A percentile compares a stretch with the other conserved stretches of the same genome.
Evolutionary conservation across 257 asterid genomes (phyloP).

Genomic region (Jasminum sambac): DNA sequence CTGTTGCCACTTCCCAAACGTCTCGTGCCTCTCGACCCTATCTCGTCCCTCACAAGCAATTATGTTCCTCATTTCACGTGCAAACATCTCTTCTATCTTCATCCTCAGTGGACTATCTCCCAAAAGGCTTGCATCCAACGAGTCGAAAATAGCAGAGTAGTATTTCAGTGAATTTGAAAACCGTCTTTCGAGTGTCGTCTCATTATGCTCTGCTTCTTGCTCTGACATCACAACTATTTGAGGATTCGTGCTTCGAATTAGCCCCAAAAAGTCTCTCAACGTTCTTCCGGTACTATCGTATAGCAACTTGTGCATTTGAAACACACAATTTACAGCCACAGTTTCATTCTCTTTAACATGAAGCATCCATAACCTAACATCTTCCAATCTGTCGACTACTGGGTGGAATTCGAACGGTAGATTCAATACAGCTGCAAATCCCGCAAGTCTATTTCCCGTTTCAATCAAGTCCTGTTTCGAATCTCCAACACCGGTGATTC

Average conservation of each 20-base stretch:
- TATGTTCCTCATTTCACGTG: conserved; percentile 64
- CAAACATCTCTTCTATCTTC: conserved; percentile 83
- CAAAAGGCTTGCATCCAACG: conserved; percentile 56
- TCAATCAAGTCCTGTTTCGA: conserved; percentile 85
- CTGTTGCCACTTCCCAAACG: conserved; percentile 55
- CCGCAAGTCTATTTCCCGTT: conserved; percentile 72
- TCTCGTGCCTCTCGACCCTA: conserved; percentile 74
- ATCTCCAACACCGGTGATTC: conserved; percentile 89
- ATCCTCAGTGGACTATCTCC: conserved; percentile 53
- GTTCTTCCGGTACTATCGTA: conserved; percentile 59
- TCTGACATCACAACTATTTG: conserved; percentile 62
- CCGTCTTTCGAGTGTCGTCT: conserved; percentile 50
- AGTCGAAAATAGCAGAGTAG: conserved; percentile 80
- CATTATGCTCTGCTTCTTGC: conserved; percentile 82
- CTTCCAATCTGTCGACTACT: conserved; percentile 88
- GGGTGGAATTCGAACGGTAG: conserved; percentile 85
- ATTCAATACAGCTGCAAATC: conserved; percentile 67
- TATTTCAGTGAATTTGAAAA: conserved; percentile 57
- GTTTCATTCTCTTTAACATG: conserved; percentile 85
- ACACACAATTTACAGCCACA: conserved; percentile 74
- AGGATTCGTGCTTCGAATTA: conserved; percentile 82
- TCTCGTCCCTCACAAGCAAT: conserved; percentile 79
- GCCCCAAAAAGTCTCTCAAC: conserved; percentile 59
- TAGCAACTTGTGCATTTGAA: conserved; percentile 79
- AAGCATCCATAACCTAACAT: conserved; percentile 98